Base-by-base conservation (phyloP, 2,329 filamentous ascomycete genomes). In the Drechmeria coniospora region DNA sequence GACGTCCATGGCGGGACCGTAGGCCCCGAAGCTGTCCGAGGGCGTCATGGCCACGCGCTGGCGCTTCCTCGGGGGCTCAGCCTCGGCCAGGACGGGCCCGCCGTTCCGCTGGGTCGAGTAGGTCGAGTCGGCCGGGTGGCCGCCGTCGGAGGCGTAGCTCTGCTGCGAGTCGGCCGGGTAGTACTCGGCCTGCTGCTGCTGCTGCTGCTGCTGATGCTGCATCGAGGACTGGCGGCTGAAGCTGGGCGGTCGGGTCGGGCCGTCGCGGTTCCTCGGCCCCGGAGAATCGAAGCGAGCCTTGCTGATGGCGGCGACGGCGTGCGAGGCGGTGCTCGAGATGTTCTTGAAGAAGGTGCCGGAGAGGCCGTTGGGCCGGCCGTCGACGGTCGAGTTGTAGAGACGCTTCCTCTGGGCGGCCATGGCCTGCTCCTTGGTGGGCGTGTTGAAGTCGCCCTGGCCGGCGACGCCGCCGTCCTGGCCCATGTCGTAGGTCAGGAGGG, bases 381-480 rank as follows among this genome's bases (percentile, higher is more conserved):
- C 82, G 26, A 71, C 66, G 19, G 41, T 47, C 7, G 54, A 49
- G 39, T 79, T 92, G 56, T 94, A 95, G 54, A 94, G 73, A 38
- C 87, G 73, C 53, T 98, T 95, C 40, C 90, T 65, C 54, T 84
- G 79, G 5, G 87, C 87, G 8, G 90, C 90, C 86, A 95, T 93
- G 34, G 90, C 90, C 54, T 95, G 90, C 54, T 95, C 90, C 54
- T 98, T 98, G 21, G 90, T 98, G 0, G 90, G 90, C 1, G 90
- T 95, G 44, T 95, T 87, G 42, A 93, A 68, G 39, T 76, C 72
- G 25, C 79, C 80, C 25, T 74, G 71, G 31, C 78, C 76, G 5
- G 78, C 71, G 27, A 73, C 54, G 27, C 74, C 74, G 27, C 81
- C 79, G 34, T 86, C 78, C 40, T 78, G 72, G 29, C 72, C 74